Evolutionary conservation across 2,329 filamentous ascomycete genomes (phyloP), one percentile per base, ranked within the genome.

Genomic region (Penicillium sp.): DNA sequence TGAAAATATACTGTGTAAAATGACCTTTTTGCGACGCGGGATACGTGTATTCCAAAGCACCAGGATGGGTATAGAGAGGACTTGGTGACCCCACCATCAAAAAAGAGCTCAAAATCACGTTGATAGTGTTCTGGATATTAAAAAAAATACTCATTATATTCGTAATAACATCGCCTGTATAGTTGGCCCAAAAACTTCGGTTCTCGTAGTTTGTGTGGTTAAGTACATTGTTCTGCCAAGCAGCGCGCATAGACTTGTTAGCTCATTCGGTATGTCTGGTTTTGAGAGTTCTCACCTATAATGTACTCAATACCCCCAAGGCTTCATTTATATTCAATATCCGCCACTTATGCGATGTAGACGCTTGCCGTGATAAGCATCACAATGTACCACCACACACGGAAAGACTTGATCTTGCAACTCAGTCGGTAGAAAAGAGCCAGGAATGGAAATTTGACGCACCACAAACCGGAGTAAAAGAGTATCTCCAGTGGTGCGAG

Each of bases 391-490:
- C 63, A 67, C 65, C 65, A 66, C 16, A 62, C 54, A 2, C 57
- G 61, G 11, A 63, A 54, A 18, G 22, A 33, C 16, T 55, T 62
- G 11, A 67, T 35, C n/a, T 61, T 64, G 4, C 56, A 57, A 10
- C 60, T 56, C 1, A 67, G 55, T 6, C 57, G 55, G 33, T 60
- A 61, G 51, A 67, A 67, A 27, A 67, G 59, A 19, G 57, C 19
- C 50, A 67, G 31, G 16, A 67, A 67, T 1, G 61, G 63, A 16
- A 64, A 60, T 33, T 67, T 67, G 24, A 67, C 55, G 27, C 54
- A 53, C 60, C 58, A 64, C 9, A 66, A 31, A 4, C 55, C 59
- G 1, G 63, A 54, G 19, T 66, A 66, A 11, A 64, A 66, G 0
- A 67, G 24, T 43, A 64, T 64, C 41, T 61, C 44, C 10, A 66